Conservation (phyloP, 345 rosid genomes). For the Sisymbrium irio region DNA sequence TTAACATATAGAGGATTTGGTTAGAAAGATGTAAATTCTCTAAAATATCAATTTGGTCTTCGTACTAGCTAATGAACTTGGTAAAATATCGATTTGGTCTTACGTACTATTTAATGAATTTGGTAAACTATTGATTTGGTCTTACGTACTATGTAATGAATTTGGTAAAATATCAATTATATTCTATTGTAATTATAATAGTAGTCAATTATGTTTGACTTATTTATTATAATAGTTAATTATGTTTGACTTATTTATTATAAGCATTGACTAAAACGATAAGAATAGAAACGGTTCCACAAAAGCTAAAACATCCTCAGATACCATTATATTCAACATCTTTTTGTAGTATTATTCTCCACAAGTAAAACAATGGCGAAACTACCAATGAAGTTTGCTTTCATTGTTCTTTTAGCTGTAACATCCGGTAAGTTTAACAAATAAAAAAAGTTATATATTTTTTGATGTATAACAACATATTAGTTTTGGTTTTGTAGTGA, state of each 20-base stretch:
- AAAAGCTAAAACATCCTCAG: background rate
- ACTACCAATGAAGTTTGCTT: slow-evolving; percentile 1
- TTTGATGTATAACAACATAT: background rate
- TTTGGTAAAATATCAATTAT: background rate
- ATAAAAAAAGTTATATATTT: background rate
- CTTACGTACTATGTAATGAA: too few species aligned
- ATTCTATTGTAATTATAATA: background rate
- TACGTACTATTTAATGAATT: too few species aligned
- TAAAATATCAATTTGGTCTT: too few species aligned
- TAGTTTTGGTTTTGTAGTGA: background rate
- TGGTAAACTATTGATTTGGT: background rate
- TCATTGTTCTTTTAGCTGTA: background rate
- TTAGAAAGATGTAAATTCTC: too few species aligned
- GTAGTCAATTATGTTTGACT: too few species aligned
- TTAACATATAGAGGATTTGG: too few species aligned
- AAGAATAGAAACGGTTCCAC: background rate
- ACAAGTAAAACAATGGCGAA: background rate
- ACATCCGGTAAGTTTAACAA: background rate
- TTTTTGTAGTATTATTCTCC: background rate
- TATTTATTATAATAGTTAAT: background rate
- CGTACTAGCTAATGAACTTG: too few species aligned
- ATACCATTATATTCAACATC: background rate
- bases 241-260: background rate
- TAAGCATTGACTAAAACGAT: background rate
- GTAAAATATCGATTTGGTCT: too few species aligned